Evolutionary conservation across 2,329 filamentous ascomycete genomes (phyloP), one percentile per base, ranked within the genome.

Genomic region (Chalaropsis ovoidea): DNA sequence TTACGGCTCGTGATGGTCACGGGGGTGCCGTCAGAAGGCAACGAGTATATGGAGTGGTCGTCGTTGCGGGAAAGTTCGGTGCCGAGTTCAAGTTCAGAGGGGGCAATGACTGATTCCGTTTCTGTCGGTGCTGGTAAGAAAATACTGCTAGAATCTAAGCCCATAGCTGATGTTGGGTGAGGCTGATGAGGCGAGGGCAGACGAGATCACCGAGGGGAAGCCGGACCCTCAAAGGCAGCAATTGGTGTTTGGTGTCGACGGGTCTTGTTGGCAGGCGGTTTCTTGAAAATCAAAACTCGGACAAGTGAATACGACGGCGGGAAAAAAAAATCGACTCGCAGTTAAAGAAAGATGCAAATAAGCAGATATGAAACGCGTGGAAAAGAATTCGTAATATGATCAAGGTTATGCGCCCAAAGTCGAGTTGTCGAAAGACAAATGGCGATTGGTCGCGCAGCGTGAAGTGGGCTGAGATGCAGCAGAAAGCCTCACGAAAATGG

Each of bases 1-100:
- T 62, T 54, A 8, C 62, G 84, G 56, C 93, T 96, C 73, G 87
- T 86, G 74, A 99, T 95, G 68, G 90, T 97, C 72, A 99, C 86
- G 52, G 92, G 91, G 64, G 89, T 93, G 73, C 89, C 90, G 83
- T 94, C 89, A 72, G 91, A 88, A 67, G 89, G 89, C 63, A 94
- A 82, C 45, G 87, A 90, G 76, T 89, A 92, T 64, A 86, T 86
- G 2, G 88, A 90, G 71, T 83, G 88, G 75, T 84, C 82, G 75
- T 86, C 83, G 70, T 83, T 86, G 68, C 82, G 82, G 68, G 88
- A 90, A 70, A 88, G 73, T 75, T 89, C 86, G 71, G 85, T 85
- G 67, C 81, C 83, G 68, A 88, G 74, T 71, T 87, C 85, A 68
- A 88, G 74, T 71, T 87, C 85, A 73, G 83, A 84, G 67, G 85